These are phyloP conservation scores for Tolypocladium ophioglossoides DNA, from an alignment of 2,329 filamentous ascomycete species.

Conservation along the genomic window DNA sequence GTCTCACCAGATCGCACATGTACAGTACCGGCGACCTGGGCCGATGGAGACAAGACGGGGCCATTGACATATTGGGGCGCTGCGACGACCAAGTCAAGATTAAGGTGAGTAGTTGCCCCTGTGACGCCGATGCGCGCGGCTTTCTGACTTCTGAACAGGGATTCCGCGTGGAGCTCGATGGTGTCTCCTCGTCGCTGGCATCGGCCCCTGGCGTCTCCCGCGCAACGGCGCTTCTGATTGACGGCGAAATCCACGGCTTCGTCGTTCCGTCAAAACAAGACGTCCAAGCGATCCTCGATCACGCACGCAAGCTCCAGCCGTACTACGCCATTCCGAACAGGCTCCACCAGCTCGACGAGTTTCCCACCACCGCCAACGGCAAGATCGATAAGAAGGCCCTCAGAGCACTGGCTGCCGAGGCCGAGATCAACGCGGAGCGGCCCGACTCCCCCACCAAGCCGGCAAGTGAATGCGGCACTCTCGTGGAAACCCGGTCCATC, in stretches of 20 bases:
- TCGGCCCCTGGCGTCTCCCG: constrained; percentile 33
- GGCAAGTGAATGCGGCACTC: constrained; percentile 9
- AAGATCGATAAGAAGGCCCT: constrained; percentile 44
- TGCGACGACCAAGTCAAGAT: constrained; percentile 54
- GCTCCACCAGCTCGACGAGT: constrained; percentile 28
- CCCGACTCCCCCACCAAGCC: constrained; percentile 1
- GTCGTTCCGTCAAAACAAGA: constrained; percentile 26
- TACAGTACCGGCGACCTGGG: constrained; percentile 52
- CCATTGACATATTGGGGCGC: constrained; percentile 43
- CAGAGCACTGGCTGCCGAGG: constrained; percentile 16
- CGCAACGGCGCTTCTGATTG: constrained; percentile 35
- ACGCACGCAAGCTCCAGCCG: constrained; percentile 33
- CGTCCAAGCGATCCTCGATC: constrained; percentile 24
- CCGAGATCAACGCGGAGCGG: constrained; percentile 1
- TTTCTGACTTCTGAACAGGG: constrained; percentile 23
- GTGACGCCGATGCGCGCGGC: neutral
- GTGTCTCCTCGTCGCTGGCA: constrained; percentile 40
- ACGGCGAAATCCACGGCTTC: constrained; percentile 39
- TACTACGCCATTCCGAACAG: constrained; percentile 44
- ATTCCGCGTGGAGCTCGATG: constrained; percentile 50
- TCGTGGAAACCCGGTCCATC: constrained; percentile 18
- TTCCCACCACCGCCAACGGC: constrained; percentile 43
- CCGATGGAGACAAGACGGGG: constrained; percentile 41
- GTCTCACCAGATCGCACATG: constrained; percentile 31
- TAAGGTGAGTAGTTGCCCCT: constrained; percentile 25